These are phyloP conservation scores for Neotropicomus parvogracilis DNA, from an alignment of 1,284 basidiomycete species.

Conservation along the genomic window DNA sequence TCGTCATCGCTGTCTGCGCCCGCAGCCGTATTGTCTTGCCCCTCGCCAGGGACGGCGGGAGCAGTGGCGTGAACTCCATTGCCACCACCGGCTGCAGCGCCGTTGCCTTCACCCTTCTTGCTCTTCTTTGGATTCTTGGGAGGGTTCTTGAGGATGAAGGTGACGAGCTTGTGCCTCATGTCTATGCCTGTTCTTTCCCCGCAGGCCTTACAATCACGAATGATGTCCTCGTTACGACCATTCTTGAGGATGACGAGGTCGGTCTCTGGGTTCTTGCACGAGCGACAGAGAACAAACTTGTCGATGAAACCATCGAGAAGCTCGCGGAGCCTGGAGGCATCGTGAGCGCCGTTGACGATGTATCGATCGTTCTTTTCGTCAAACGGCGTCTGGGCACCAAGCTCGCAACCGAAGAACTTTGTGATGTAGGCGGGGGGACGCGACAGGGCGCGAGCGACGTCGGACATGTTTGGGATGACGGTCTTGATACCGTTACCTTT, in stretches of 20 bases:
- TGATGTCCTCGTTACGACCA: conserved; percentile 74
- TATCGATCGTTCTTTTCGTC: conserved; percentile 97
- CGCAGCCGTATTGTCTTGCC: conserved; percentile 32
- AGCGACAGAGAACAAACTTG: conserved; percentile 95
- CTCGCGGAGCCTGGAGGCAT: conserved; percentile 89
- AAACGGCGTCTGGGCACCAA: conserved; percentile 95
- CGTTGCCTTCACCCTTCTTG: conserved; percentile 55
- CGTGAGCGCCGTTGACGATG: conserved; percentile 98
- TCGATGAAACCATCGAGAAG: conserved; percentile 96
- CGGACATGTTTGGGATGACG: conserved; percentile 97
- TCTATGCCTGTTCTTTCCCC: conserved; percentile 90
- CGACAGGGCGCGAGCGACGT: conserved; percentile 93
- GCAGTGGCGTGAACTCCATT: conserved; percentile 37
- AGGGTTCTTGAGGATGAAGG: conserved; percentile 97
- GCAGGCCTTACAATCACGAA: conserved; percentile 98
- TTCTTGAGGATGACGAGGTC: conserved; percentile 88
- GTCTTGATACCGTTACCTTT: conserved; percentile 99
- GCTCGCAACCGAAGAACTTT: conserved; percentile 99
- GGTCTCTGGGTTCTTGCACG: conserved; percentile 99
- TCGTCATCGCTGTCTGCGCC: conserved; percentile 75
- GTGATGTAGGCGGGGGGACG: conserved; percentile 95
- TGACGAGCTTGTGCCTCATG: conserved; percentile 96
- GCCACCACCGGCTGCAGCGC: conserved; percentile 51
- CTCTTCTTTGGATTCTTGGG: conserved; percentile 87
- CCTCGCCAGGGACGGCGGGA: conserved; percentile 30